Evolutionary conservation across 768 basidiomycete genomes (phyloP).

Genomic region (Boletales sp.): DNA sequence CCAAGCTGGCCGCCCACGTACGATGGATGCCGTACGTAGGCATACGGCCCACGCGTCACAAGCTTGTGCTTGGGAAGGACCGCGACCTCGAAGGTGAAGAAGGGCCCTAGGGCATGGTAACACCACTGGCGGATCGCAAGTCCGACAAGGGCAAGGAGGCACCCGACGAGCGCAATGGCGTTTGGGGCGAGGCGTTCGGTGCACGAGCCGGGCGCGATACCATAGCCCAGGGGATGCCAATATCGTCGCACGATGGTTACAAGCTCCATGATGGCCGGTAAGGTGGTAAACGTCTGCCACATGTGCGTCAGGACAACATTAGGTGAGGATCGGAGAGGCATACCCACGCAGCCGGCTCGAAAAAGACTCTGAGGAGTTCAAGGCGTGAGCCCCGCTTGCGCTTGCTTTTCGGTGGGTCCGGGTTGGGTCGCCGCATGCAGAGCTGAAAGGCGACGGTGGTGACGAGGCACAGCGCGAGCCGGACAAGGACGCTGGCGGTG

Average conservation of each 20-base stretch:
- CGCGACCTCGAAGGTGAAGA: conserved; percentile 41
- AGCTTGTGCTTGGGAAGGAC: conserved; percentile 4
- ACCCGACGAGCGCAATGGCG: background rate
- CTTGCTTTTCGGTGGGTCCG: background rate
- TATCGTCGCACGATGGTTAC: background rate
- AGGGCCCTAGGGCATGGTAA: conserved; percentile 34
- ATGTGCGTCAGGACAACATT: background rate
- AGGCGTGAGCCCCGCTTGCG: background rate
- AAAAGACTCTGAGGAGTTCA: background rate
- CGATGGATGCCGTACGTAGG: conserved; percentile 9
- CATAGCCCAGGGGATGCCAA: background rate
- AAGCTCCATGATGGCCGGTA: conserved; percentile 2
- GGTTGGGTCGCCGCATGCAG: conserved; percentile 6
- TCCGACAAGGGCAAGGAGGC: conserved; percentile 22
- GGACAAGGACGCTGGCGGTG: background rate
- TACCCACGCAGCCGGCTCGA: conserved; percentile 1
- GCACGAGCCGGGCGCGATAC: conserved; percentile 2
- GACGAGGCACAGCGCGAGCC: background rate
- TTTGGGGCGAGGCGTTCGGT: conserved; percentile 5
- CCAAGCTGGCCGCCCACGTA: conserved; percentile 9
- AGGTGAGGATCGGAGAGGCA: background rate
- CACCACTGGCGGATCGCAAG: conserved; percentile 31
- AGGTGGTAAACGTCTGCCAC: conserved; percentile 1
- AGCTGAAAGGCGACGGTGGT: conserved; percentile 6
- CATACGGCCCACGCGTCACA: conserved; percentile 14